These are phyloP conservation scores for Cladorrhinum samala DNA, from an alignment of 495 filamentous ascomycete species.

Conservation along the genomic window DNA sequence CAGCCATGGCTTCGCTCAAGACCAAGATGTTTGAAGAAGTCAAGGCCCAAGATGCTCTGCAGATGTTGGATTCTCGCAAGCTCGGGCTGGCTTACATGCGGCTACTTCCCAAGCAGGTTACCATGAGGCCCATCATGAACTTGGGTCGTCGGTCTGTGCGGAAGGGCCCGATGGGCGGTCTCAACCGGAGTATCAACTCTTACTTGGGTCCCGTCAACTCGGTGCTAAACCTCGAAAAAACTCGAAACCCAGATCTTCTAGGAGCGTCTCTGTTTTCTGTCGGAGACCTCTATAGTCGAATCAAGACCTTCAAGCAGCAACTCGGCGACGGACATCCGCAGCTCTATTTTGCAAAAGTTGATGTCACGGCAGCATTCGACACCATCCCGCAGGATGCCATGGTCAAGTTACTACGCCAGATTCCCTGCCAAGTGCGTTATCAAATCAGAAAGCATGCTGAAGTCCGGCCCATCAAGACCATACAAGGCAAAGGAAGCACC, in stretches of 20 bases:
- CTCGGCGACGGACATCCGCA: conserved; percentile 22
- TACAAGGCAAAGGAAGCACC: conserved; percentile 7
- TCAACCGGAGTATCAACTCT: conserved; percentile 76
- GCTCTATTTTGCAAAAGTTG: conserved; percentile 81
- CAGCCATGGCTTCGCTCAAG: conserved; percentile 64
- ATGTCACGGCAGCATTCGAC: conserved; percentile 90
- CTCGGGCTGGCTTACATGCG: conserved; percentile 77
- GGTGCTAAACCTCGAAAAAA: conserved; percentile 73
- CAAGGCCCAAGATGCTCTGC: conserved; percentile 48
- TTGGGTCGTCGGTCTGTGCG: conserved; percentile 57
- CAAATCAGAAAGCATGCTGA: conserved; percentile 69
- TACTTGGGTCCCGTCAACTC: conserved; percentile 68
- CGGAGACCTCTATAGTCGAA: conserved; percentile 68
- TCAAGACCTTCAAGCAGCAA: conserved; percentile 61
- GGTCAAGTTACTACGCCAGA: conserved; percentile 55
- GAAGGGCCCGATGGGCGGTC: conserved; percentile 44
- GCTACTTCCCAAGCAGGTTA: conserved; percentile 63
- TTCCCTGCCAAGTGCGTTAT: conserved; percentile 63
- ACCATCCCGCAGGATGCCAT: conserved; percentile 80
- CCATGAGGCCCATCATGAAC: conserved; percentile 79
- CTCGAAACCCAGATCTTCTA: conserved; percentile 51
- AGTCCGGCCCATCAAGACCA: conserved; percentile 44
- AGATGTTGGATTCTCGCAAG: conserved; percentile 52
- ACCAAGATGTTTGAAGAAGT: conserved; percentile 73
- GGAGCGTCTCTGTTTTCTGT: conserved; percentile 76